These are phyloP conservation scores for Trichoderma reesei DNA, from an alignment of 495 filamentous ascomycete genomes.

Conservation along the genomic window DNA sequence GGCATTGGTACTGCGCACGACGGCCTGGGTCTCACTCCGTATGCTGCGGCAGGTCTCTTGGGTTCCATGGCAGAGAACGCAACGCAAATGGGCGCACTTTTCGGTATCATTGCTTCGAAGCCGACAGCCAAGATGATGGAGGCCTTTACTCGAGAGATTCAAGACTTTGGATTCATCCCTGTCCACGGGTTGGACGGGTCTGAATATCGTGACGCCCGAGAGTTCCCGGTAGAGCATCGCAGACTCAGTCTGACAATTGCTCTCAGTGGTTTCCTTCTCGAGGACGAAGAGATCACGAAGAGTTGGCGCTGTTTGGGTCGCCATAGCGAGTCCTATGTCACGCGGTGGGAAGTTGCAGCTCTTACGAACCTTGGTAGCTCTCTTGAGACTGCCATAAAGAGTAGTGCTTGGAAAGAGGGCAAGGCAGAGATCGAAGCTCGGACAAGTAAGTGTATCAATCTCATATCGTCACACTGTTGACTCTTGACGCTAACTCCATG, in stretches of 20 bases:
- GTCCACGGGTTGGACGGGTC: constrained; percentile 37
- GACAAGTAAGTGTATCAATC: constrained; percentile 27
- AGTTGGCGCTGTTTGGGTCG: constrained; percentile 69
- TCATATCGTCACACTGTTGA: constrained; percentile 8
- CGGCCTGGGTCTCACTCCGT: constrained; percentile 61
- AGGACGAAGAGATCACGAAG: constrained; percentile 55
- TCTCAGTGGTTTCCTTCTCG: constrained; percentile 71
- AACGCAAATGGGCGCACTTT: constrained; percentile 70
- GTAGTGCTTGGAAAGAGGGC: constrained; percentile 65
- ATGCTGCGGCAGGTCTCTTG: constrained; percentile 62
- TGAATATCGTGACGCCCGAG: constrained; percentile 31
- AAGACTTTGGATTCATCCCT: constrained; percentile 83
- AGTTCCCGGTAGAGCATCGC: constrained; percentile 33
- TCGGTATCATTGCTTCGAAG: constrained; percentile 79
- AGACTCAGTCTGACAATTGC: constrained; percentile 74
- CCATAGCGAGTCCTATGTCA: constrained; percentile 67
- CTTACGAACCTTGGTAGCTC: constrained; percentile 68
- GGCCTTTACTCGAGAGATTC: constrained; percentile 72
- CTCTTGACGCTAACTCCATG: constrained; percentile 32
- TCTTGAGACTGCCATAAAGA: constrained; percentile 63
- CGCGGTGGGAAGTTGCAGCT: constrained; percentile 75
- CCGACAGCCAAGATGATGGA: constrained; percentile 85
- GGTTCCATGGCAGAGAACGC: constrained; percentile 68
- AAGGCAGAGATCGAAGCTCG: constrained; percentile 59
- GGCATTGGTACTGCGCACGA: constrained; percentile 76